phyloP scores from a whole-genome alignment of 305 asterid species.

The Galium porrigens region DNA sequence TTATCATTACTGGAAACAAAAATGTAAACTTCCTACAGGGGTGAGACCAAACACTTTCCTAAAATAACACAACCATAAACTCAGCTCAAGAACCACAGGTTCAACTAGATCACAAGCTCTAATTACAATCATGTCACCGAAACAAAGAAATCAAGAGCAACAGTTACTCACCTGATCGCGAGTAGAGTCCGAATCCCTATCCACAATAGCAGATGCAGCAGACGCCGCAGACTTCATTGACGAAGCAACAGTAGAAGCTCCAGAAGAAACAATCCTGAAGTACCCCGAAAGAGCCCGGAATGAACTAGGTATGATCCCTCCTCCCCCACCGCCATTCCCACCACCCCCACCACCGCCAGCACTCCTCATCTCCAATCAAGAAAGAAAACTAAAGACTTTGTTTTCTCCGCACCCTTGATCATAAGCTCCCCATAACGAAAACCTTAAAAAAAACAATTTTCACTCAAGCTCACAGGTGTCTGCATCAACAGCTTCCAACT shows the following conservation, averaged over 20 bases:
- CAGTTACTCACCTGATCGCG: slow-evolving; percentile 47
- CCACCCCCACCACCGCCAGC: slow-evolving; percentile 20
- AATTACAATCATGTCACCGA: not conserved
- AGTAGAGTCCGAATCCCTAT: slow-evolving; percentile 47
- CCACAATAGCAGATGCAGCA: slow-evolving; percentile 71
- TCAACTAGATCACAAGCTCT: not conserved
- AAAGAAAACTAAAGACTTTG: slow-evolving; percentile 12
- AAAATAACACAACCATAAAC: not conserved
- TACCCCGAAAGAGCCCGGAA: slow-evolving; percentile 57
- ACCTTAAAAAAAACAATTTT: not conserved
- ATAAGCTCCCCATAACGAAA: slow-evolving; percentile 23
- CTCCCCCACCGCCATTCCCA: slow-evolving; percentile 25
- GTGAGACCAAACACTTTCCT: not conserved
- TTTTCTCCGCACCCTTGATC: slow-evolving; percentile 21
- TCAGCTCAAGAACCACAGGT: not conserved
- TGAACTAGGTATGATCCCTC: slow-evolving; percentile 44
- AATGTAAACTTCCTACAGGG: not conserved
- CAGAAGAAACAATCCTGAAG: slow-evolving; percentile 61
- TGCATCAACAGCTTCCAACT: slow-evolving; percentile 11
- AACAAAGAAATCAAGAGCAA: not conserved
- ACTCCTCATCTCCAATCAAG: slow-evolving; percentile 36
- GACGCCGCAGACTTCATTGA: slow-evolving; percentile 76
- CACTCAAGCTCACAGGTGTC: slow-evolving; percentile 13
- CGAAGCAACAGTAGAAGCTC: slow-evolving; percentile 76
- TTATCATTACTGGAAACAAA: not conserved